Base-by-base conservation (phyloP, 2,329 filamentous ascomycete genomes). In the Hypoxylon sp. region DNA sequence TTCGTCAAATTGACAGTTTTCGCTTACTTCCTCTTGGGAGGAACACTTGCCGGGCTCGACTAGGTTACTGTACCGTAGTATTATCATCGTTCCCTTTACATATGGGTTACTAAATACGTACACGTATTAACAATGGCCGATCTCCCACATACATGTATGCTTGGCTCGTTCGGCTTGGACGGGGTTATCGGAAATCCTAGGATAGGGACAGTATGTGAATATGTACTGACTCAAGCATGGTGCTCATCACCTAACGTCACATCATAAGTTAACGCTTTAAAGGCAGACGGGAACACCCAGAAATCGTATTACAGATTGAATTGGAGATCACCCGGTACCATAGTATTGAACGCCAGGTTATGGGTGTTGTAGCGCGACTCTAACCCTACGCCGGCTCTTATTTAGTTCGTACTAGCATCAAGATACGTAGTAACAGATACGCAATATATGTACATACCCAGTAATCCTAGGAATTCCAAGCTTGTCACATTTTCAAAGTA, bases 251-350 rank as follows among this genome's bases (percentile, higher is more conserved):
- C 14, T 61, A 57, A 50, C 52, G 61, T 65, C 48, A 35, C 58
- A 70, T 65, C 50, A 13, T 60, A 60, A 29, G 54, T 60, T 39
- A 64, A 64, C 52, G 19, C 50, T 29, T 60, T 52, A 52, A 63
- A 52, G 31, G 48, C 50, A 58, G 55, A 62, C 35, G 3, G 55
- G 17, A 35, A 35, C 47, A 62, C 53, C 52, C 39, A 65, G 31
- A 70, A 60, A 62, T 67, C 64, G 56, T 62, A 67, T 58, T 62
- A 62, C 26, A 67, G 68, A 70, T 70, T 61, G 48, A 42, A 59
- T 63, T 62, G 17, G 13, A 70, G 64, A 68, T 65, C 65, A 48
- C 29, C 57, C 61, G 39, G 60, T 61, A 59, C 52, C 56, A 57
- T 57, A 22, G 46, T 52, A 54, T 47, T 42, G 55, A 35, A 50